These are phyloP conservation scores for Termitomyces sp. DNA, from an alignment of 768 basidiomycete genomes.

Conservation along the genomic window DNA sequence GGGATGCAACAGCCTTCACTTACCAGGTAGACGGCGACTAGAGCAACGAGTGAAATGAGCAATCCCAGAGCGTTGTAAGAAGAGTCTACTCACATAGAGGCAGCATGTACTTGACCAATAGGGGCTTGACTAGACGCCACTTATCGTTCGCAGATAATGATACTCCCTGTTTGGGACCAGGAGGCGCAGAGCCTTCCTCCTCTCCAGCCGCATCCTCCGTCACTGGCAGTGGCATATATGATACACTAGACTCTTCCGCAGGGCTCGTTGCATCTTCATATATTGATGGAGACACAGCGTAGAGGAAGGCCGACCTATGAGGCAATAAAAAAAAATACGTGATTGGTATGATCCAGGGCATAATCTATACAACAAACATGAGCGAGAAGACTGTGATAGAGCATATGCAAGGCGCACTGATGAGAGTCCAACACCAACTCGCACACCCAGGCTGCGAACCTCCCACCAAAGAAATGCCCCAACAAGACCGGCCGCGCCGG, in stretches of 20 bases:
- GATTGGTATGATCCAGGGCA: slow-evolving; percentile 78
- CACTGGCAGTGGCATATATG: slow-evolving; percentile 42
- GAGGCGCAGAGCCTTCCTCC: slow-evolving; percentile 31
- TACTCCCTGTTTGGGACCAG: slow-evolving; percentile 39
- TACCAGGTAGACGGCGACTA: slow-evolving; percentile 45
- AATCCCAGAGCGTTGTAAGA: neutral
- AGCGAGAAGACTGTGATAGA: neutral
- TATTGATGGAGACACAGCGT: slow-evolving; percentile 28
- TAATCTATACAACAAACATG: slow-evolving; percentile 43
- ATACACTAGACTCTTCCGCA: slow-evolving; percentile 20
- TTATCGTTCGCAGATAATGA: slow-evolving; percentile 72
- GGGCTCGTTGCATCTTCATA: slow-evolving; percentile 37
- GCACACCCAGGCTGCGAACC: slow-evolving; percentile 79
- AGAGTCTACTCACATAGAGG: slow-evolving; percentile 68
- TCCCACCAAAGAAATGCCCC: slow-evolving; percentile 97
- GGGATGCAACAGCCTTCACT: slow-evolving; percentile 13
- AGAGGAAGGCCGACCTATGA: slow-evolving; percentile 44
- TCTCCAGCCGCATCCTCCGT: slow-evolving; percentile 38
- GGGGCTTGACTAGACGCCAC: slow-evolving; percentile 73
- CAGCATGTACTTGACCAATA: slow-evolving; percentile 85
- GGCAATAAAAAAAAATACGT: slow-evolving; percentile 81
- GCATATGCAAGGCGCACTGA: slow-evolving; percentile 47
- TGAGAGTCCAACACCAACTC: slow-evolving; percentile 77
- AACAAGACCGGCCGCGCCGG: slow-evolving; percentile 89
- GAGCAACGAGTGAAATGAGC: neutral